Evolutionary conservation across 2,329 filamentous ascomycete genomes (phyloP).

Genomic region (Botryotinia convoluta): DNA sequence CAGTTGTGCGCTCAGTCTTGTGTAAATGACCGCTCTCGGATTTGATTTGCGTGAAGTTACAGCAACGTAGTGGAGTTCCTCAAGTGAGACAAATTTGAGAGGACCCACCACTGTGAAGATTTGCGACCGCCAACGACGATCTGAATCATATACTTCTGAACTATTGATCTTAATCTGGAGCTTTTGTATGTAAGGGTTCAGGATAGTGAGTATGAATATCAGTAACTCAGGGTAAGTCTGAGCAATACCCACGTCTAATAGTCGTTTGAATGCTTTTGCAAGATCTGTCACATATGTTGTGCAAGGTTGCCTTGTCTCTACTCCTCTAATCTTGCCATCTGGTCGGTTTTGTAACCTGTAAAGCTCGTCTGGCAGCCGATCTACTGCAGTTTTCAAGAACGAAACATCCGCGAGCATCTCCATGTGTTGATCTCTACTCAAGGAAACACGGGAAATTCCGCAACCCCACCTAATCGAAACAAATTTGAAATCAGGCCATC

Average conservation of each 20-base stretch:
- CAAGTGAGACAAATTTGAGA: background rate
- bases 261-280: background rate
- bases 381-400: background rate
- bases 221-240: background rate
- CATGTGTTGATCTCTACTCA: background rate
- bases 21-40: too few relatives aligned
- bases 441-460: background rate
- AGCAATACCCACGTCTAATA: background rate
- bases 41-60: too few relatives aligned
- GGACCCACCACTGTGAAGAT: background rate
- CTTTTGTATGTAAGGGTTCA: background rate
- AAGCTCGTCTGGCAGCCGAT: background rate
- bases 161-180: background rate
- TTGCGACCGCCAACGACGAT: background rate
- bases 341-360: too few relatives aligned
- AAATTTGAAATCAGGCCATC: background rate
- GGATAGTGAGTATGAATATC: background rate
- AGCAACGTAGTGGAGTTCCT: background rate
- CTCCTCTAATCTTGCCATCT: background rate
- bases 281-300: background rate
- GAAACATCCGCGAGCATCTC: background rate
- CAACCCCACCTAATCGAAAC: background rate
- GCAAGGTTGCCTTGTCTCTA: background rate
- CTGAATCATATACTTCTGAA: rapidly evolving
- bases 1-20: rapidly evolving